Base-by-base conservation (phyloP, 768 basidiomycete genomes). In the Trametes villosa region DNA sequence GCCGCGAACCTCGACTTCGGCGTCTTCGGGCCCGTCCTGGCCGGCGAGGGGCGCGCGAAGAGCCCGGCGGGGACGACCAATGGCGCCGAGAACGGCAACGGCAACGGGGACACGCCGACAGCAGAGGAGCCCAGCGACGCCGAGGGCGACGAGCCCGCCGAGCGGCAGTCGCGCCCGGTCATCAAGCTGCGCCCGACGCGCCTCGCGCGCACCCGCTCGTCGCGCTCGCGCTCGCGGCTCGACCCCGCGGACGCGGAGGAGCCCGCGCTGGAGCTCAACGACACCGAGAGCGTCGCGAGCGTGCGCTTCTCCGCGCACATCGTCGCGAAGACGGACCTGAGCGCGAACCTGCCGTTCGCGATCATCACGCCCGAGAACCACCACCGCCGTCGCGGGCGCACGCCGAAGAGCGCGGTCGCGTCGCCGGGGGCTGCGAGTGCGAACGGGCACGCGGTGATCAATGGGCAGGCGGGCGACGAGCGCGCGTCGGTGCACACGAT, bases 1-100 rank as follows among this genome's bases (percentile, higher is more conserved):
- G 81, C 83, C 53, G 87, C 88, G 20, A 83, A 83, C 15, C 81
- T 94, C 40, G 87, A 85, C 69, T 89, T 92, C 70, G 91, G 92
- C 48, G 85, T 94, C 20, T 92, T 94, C 71, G 83, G 81, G 17
- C 77, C 83, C 27, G 69, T 76, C 53, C 64, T 60, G 22, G 48
- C 38, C 18, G 38, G 30, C 17, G 53, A 38, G 40, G 67, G 63
- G 42, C 58, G 57, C 49, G 58, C 65, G 12, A 57, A 59, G 54
- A 60, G 50, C 47, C 34, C 45, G 3, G 26, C 46, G 12, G 56
- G 56, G n/a, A 34, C 38, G 29, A 41, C n/a, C 24, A 57, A 63
- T 41, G 65, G 58, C 6, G 47, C 63, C 40, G 42, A 40, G 18
- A 46, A 60, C 38, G 53, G 59, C n/a, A 52, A 54, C 27, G 52